phyloP scores from a whole-genome alignment of 495 filamentous ascomycete species.

The Amniculicola lignicola region DNA sequence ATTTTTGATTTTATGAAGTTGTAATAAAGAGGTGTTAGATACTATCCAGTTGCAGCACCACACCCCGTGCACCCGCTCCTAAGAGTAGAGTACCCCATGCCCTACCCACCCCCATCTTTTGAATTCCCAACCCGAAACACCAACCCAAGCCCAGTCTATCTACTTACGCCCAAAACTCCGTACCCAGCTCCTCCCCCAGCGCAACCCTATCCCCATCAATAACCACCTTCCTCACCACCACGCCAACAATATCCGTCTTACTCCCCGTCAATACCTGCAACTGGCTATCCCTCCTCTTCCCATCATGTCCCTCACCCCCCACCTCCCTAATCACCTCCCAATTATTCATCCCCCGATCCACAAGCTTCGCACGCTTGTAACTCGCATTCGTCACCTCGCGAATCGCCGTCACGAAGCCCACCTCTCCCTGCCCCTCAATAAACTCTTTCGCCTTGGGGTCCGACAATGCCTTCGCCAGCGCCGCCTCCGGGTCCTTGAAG shows the following conservation, averaged over 20 bases:
- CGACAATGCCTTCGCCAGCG: slow-evolving; percentile 8
- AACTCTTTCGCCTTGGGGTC: not conserved
- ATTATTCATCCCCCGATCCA: slow-evolving; percentile 13
- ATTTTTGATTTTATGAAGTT: no score
- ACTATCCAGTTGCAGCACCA: no score
- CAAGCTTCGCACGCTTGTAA: slow-evolving; percentile 23
- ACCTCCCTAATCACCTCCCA: slow-evolving; percentile 25
- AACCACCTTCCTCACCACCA: slow-evolving; percentile 10
- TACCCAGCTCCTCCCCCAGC: slow-evolving; percentile 16
- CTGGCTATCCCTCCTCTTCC: slow-evolving; percentile 21
- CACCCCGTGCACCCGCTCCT: no score
- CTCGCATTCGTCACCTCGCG: slow-evolving; percentile 19
- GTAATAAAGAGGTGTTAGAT: no score
- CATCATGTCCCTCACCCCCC: slow-evolving; percentile 4
- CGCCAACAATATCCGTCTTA: slow-evolving; percentile 25
- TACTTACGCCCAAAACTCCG: slow-evolving; percentile 11
- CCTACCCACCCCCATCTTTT: no score
- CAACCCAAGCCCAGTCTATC: no score
- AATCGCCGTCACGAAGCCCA: slow-evolving; percentile 15
- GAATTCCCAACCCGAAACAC: no score
- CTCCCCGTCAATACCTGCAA: slow-evolving; percentile 22
- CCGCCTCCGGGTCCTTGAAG: slow-evolving; percentile 17
- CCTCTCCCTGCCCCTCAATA: slow-evolving; percentile 7
- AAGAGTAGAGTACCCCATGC: no score
- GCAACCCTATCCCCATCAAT: slow-evolving; percentile 2